Percentiles rank a stretch among this genome's conserved stretches.
Conservation (phyloP, 352 stramenopile species). For the Blastocystis sp. region DNA sequence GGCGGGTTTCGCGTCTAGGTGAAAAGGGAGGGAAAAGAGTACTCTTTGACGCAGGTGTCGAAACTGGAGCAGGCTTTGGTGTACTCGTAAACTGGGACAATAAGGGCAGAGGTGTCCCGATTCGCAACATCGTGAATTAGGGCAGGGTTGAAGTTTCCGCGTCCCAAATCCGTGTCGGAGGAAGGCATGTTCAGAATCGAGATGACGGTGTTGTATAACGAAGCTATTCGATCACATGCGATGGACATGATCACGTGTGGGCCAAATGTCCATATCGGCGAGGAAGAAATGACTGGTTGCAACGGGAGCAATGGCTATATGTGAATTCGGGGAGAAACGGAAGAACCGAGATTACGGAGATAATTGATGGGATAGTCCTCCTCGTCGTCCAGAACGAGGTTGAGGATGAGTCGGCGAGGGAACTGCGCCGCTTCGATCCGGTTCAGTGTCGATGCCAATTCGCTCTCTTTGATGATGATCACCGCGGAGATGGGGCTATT, state of each 20-base stretch:
- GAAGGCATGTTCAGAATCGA: conserved; percentile 4
- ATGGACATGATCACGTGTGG: neutral
- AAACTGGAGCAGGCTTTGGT: conserved; percentile 5
- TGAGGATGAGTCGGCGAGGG: conserved; percentile 22
- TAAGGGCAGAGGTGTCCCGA: conserved; percentile 13
- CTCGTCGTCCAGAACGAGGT: neutral
- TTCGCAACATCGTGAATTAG: neutral
- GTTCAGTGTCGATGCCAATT: neutral
- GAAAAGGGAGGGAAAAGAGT: neutral
- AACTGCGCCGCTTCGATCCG: neutral
- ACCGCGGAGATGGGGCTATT: conserved; percentile 50
- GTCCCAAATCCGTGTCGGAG: neutral
- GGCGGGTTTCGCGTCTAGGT: conserved; percentile 1
- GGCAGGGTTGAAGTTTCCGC: neutral
- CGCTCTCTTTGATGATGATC: neutral
- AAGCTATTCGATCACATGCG: neutral
- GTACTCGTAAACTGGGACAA: conserved; percentile 61
- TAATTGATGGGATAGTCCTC: conserved; percentile 57
- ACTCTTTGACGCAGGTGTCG: conserved; percentile 1
- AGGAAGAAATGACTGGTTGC: conserved; percentile 59
- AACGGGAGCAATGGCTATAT: conserved; percentile 18
- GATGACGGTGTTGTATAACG: conserved; percentile 7
- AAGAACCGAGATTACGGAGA: conserved; percentile 35
- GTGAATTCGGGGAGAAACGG: neutral
- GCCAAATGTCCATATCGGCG: conserved; percentile 67